Evolutionary conservation across 495 filamentous ascomycete species (phyloP), one percentile per base, ranked within the genome.

Genomic region (Neurospora sp.): DNA sequence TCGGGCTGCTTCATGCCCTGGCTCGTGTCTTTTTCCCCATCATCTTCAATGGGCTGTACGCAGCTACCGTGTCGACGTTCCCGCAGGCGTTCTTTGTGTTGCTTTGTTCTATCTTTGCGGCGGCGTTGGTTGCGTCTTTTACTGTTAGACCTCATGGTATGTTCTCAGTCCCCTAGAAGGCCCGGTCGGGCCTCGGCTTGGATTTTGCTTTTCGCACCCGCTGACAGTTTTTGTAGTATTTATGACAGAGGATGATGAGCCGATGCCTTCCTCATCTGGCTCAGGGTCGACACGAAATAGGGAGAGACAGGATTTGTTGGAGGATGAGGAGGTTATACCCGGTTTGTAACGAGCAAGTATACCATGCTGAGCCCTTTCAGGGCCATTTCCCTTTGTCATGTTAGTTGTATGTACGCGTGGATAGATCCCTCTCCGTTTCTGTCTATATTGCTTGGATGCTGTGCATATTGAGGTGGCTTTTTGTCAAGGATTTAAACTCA

Each of bases 21-120:
- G 90, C 92, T 4, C 86, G 94, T 42, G 87, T 99, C 9, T 78
- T 97, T 16, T 89, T 90, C 9, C 96, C 96, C 0, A 85, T 90
- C 5, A 76, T 96, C 9, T 96, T 97, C 79, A 96, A 94, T 77
- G 85, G 92, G 27, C 88, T 98, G 20, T 99, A 97, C 78, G 91
- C 91, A 22, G 79, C 83, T 22, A 99, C 96, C 0, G 92, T 97
- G 6, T 88, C 85, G 16, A 89, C 86, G 6, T 93, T 90, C 73
- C 89, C 92, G 4, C 92, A 94, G 80, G 88, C 93, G 0, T 91
- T 97, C 4, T 97, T 97, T 80, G 87, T 97, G 39, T 87, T 91
- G 71, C 80, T 98, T 69, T 82, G 86, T 12, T 80, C 81, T 27
- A 85, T 90, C 0, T 97, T 96, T 80, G 89, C 83, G 0, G n/a